Evolutionary conservation across 1,284 basidiomycete genomes (phyloP), one percentile per base, ranked within the genome.

Genomic region (Leccinum colubrinum): DNA sequence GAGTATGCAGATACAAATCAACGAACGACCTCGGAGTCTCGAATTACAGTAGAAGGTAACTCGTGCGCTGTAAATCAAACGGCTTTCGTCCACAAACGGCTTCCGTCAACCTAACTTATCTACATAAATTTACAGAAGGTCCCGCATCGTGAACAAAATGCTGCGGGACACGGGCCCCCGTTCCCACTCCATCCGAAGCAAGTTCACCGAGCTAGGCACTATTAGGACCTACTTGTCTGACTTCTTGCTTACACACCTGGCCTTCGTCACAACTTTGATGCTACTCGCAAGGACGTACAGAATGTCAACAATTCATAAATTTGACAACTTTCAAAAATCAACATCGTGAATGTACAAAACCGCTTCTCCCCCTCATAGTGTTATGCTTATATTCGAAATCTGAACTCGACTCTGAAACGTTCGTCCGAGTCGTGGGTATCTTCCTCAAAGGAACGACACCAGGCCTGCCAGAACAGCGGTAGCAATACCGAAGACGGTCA

Each of bases 391-490:
- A 39, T 41, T 17, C 54, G 2, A 33, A 9, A 4, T 35, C 27
- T 62, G 48, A 27, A 25, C 9, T 4, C 12, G 35, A 30, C n/a
- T 33, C 27, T 3, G 3, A 65, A 54, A n/a, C 14, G 7, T 58
- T 25, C 5, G 37, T 41, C 25, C 25, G 25, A 25, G 25, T 27
- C 37, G 3, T 3, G 20, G 57, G 14, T 22, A 6, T 30, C 52
- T 11, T 37, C 4, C 27, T 71, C 65, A 73, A 53, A 66, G 33
- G 55, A 59, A 20, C 7, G 50, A 37, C 35, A 17, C 53, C 2
- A 67, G 12, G 51, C 63, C 59, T 6, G 51, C 60, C 46, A 70
- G 35, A 56, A 57, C 35, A 6, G 48, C 60, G 12, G 35, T 58
- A 35, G 51, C 55, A 25, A 66, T 39, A 27, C 62, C 20, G 12